phyloP scores from a whole-genome alignment of 2,329 filamentous ascomycete species.

The Diaporthe sp. region DNA sequence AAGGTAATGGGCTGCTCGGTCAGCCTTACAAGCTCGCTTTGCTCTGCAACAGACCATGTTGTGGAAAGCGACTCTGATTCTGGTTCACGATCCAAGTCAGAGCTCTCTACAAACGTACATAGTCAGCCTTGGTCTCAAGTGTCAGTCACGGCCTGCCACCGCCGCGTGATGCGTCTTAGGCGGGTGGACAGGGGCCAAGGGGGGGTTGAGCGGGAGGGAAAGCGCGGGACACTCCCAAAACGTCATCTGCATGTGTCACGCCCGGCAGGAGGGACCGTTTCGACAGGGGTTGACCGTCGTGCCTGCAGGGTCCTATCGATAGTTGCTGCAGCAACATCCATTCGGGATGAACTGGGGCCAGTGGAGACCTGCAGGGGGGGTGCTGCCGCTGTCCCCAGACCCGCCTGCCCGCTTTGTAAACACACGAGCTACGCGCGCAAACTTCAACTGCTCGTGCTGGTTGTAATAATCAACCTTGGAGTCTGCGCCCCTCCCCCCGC shows the following conservation, averaged over 20 bases:
- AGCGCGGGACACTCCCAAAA: constrained; percentile 25
- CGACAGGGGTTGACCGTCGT: constrained; percentile 1
- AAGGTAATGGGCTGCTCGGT: background rate
- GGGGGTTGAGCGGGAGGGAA: constrained; percentile 17
- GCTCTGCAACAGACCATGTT: constrained; percentile 14
- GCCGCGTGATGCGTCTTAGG: constrained; percentile 36
- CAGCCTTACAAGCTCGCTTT: constrained; percentile 3
- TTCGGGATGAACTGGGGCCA: background rate
- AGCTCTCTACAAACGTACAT: background rate
- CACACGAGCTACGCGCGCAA: constrained; percentile 25
- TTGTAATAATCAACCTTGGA: constrained; percentile 10
- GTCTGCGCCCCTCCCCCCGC: background rate
- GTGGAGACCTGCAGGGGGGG: background rate
- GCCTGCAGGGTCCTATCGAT: constrained; percentile 29
- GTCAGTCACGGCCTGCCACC: constrained; percentile 32
- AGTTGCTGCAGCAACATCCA: constrained; percentile 29
- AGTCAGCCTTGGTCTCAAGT: constrained; percentile 8
- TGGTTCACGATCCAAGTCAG: background rate
- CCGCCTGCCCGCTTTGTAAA: constrained; percentile 33
- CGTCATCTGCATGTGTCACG: constrained; percentile 39
- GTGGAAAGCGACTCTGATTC: background rate
- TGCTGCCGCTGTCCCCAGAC: constrained; percentile 23
- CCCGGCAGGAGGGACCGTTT: constrained; percentile 12
- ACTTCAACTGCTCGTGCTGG: constrained; percentile 23
- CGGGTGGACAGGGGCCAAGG: constrained; percentile 1